Conservation (phyloP, 148 eudicot genomes). For the Diospyros kaki region DNA sequence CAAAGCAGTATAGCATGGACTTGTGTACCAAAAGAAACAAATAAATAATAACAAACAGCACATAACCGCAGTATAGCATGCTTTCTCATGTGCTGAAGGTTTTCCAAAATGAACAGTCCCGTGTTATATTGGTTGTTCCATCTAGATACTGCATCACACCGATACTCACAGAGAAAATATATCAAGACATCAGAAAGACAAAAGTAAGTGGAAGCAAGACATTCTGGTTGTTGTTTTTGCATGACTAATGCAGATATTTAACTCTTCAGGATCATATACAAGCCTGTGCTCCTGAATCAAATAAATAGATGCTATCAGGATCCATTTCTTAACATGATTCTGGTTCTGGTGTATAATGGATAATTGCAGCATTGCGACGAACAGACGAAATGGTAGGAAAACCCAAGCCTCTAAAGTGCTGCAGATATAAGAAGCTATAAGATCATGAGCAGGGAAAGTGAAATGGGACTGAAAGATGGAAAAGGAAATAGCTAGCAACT, state of each 20-base stretch:
- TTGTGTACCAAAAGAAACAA: too few relatives aligned
- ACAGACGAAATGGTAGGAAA: constrained; percentile 95
- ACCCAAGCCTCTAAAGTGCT: constrained; percentile 93
- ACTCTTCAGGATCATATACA: background rate
- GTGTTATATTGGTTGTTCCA: constrained; percentile 96
- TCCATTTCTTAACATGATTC: constrained; percentile 87
- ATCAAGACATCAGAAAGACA: constrained; percentile 14
- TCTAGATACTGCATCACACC: constrained; percentile 62
- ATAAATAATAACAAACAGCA: constrained; percentile 2
- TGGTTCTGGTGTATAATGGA: constrained; percentile 75
- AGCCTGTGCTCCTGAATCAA: constrained; percentile 98
- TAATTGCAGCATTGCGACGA: constrained; percentile 91
- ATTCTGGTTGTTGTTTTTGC: constrained; percentile 1
- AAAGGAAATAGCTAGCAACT: too few relatives aligned
- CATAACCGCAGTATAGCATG: constrained; percentile 93
- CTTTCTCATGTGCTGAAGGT: constrained; percentile 89
- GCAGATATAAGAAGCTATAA: constrained; percentile 18
- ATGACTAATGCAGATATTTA: constrained; percentile 10
- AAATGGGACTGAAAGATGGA: background rate
- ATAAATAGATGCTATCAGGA: constrained; percentile 76
- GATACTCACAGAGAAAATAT: background rate
- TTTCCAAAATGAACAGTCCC: constrained; percentile 93
- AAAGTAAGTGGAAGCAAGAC: background rate
- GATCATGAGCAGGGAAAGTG: constrained; percentile 7
- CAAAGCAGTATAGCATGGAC: too few relatives aligned